Evolutionary conservation across 2,329 filamentous ascomycete species (phyloP).

Genomic region (Dothideomycetidae sp.): DNA sequence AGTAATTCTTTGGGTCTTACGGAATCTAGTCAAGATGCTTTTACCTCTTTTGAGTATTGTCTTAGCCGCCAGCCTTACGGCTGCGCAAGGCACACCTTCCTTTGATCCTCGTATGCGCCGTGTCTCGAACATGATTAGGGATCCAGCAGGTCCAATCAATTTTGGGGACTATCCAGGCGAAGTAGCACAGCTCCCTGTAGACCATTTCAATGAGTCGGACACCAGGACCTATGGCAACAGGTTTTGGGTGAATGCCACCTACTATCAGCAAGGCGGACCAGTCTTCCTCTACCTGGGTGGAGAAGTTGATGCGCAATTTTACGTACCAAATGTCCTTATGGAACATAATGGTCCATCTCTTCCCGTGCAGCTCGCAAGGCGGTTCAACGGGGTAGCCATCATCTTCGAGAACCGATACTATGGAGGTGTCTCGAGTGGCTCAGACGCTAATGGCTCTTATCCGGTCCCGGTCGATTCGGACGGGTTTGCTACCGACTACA

Average conservation of each 20-base stretch:
- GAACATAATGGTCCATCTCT: constrained; percentile 12
- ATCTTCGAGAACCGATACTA: constrained; percentile 16
- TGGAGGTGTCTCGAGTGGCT: constrained; percentile 9
- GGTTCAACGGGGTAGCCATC: constrained; percentile 14
- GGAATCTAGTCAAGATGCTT: too few species aligned
- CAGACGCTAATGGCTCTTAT: constrained; percentile 6
- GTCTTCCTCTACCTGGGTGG: constrained; percentile 15
- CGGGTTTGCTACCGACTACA: constrained; percentile 13
- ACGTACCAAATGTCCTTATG: constrained; percentile 12
- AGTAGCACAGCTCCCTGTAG: constrained; percentile 12
- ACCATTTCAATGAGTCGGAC: constrained; percentile 15
- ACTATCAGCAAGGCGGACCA: constrained; percentile 13
- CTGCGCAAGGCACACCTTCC: background rate
- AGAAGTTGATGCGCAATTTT: constrained; percentile 12
- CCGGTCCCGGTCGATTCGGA: constrained; percentile 11
- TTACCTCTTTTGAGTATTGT: too few species aligned
- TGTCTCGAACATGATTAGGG: too few species aligned
- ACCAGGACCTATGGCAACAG: constrained; percentile 12
- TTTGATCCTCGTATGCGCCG: background rate
- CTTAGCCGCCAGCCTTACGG: background rate
- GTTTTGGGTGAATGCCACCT: constrained; percentile 13
- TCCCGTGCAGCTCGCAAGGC: constrained; percentile 12
- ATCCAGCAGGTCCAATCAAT: too few species aligned
- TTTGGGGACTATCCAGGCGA: constrained; percentile 10
- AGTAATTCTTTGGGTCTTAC: too few species aligned